Conservation (phyloP, 75 land plant genomes). For the Selaginella moellendorffii region DNA sequence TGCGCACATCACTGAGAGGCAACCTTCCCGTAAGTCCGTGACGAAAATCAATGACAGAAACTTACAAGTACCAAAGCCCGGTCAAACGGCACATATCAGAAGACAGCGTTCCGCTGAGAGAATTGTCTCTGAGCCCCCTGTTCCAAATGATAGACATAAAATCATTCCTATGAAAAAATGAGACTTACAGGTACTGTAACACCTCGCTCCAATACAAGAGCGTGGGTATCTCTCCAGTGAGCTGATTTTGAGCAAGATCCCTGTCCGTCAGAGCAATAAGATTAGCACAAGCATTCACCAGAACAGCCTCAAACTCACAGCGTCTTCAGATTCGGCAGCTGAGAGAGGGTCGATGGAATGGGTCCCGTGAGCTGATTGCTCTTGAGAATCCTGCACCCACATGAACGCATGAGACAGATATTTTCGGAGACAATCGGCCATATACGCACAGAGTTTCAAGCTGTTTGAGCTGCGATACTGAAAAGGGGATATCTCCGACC, state of each 20-base stretch:
- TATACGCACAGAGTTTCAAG: conserved; percentile 49
- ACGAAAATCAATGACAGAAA: background rate
- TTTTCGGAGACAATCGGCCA: no score
- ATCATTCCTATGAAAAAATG: background rate
- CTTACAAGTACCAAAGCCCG: background rate
- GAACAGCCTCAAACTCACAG: conserved; percentile 39
- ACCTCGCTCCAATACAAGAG: conserved; percentile 97
- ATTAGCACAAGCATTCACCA: background rate
- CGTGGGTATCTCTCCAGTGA: conserved; percentile 82
- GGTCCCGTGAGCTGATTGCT: conserved; percentile 69
- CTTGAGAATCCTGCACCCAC: conserved; percentile 42
- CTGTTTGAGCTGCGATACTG: conserved; percentile 66
- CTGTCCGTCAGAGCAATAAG: conserved; percentile 19
- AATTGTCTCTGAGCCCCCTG: background rate
- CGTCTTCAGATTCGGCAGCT: conserved; percentile 70
- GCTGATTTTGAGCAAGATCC: conserved; percentile 69
- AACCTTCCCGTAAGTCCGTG: background rate
- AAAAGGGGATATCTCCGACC: conserved; percentile 37
- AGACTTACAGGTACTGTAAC: conserved; percentile 70
- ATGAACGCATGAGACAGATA: background rate
- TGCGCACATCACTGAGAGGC: conserved; percentile 61
- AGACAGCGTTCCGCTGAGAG: background rate
- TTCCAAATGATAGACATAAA: background rate
- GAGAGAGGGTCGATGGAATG: conserved; percentile 77
- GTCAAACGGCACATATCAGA: background rate